phyloP scores from a whole-genome alignment of 345 rosid species.

The Lenwebbia sp. region DNA sequence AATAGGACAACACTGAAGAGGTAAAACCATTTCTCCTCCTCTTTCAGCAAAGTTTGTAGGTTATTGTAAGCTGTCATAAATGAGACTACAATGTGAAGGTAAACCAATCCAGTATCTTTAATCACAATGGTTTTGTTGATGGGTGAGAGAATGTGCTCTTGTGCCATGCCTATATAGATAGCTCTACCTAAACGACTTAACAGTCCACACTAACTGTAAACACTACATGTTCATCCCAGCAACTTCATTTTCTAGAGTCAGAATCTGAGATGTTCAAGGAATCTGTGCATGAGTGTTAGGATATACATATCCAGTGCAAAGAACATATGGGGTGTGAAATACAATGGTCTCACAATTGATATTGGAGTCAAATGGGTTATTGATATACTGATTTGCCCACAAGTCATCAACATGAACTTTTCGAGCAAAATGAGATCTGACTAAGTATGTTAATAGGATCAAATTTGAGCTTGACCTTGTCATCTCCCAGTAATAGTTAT shows the following conservation, averaged over 20 bases:
- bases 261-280: background rate
- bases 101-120: background rate
- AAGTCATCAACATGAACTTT: background rate
- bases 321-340: background rate
- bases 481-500: background rate
- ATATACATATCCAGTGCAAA: background rate
- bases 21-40: background rate
- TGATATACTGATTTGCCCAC: background rate
- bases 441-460: background rate
- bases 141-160: background rate
- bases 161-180: background rate
- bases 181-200: background rate
- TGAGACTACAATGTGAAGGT: background rate
- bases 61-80: background rate
- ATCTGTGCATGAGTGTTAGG: background rate
- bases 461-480: background rate
- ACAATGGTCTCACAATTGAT: background rate
- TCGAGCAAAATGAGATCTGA: background rate
- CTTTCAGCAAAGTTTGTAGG: background rate
- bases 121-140: background rate
- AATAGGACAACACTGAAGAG: background rate
- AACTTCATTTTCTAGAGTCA: background rate
- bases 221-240: background rate
- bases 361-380: background rate
- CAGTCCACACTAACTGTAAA: background rate